Conservation (phyloP, 2,329 filamentous ascomycete species). For the Botryosphaeria dothidea region DNA sequence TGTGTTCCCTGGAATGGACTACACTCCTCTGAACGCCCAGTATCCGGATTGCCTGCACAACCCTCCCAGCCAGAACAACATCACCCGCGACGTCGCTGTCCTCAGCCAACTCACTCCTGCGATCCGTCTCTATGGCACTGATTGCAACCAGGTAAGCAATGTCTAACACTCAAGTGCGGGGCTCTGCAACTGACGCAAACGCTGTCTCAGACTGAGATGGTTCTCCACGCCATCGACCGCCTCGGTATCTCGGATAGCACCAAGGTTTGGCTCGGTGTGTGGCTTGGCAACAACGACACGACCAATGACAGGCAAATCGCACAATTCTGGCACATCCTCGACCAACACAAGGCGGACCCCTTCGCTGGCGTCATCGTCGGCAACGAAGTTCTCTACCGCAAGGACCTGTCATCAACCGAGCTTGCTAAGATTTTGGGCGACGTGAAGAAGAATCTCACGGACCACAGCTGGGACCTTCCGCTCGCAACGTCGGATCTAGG, state of each 20-base stretch:
- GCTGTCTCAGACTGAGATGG: conserved; percentile 69
- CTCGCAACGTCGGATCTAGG: conserved; percentile 88
- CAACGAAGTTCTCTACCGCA: conserved; percentile 63
- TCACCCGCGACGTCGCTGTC: conserved; percentile 87
- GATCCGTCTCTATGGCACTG: conserved; percentile 87
- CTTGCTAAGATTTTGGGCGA: conserved; percentile 66
- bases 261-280: conserved; percentile 94
- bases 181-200: background rate
- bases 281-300: conserved; percentile 80
- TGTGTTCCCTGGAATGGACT: conserved; percentile 94
- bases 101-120: conserved; percentile 87
- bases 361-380: conserved; percentile 65
- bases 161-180: background rate
- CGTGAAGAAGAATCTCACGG: conserved; percentile 72
- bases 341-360: conserved; percentile 61
- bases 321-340: conserved; percentile 83
- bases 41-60: conserved; percentile 78
- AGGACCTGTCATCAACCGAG: conserved; percentile 65
- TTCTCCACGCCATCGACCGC: conserved; percentile 76
- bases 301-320: conserved; percentile 80
- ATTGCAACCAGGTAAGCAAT: conserved; percentile 74
- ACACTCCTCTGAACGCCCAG: conserved; percentile 88
- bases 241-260: conserved; percentile 69
- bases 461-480: conserved; percentile 62
- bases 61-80: conserved; percentile 88